Percentiles rank a stretch among this genome's conserved stretches.
phyloP scores from a whole-genome alignment of 2,329 filamentous ascomycete genomes.

The Talaromyces sp. region DNA sequence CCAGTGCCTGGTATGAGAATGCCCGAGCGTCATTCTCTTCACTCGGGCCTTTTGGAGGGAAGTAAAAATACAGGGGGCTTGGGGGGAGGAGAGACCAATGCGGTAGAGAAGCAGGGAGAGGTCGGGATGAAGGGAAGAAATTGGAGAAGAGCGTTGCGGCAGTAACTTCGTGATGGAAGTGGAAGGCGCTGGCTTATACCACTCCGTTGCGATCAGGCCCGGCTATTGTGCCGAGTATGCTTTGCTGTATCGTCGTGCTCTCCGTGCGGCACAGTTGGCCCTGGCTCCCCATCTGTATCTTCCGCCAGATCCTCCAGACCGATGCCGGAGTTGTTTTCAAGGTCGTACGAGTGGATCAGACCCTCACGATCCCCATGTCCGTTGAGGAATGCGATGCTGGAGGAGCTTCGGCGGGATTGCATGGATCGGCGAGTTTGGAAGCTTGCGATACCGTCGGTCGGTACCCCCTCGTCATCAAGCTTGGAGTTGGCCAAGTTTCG shows the following conservation, averaged over 20 bases:
- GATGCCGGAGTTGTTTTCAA: slow-evolving; percentile 72
- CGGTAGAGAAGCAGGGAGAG: slow-evolving; percentile 7
- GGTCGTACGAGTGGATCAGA: slow-evolving; percentile 85
- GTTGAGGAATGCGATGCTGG: slow-evolving; percentile 61
- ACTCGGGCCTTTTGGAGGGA: slow-evolving; percentile 24
- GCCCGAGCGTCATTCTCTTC: slow-evolving; percentile 17
- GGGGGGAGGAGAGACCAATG: slow-evolving; percentile 8
- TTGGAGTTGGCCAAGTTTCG: slow-evolving; percentile 65
- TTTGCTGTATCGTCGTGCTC: slow-evolving; percentile 28
- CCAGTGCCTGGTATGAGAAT: slow-evolving; percentile 27
- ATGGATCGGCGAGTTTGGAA: slow-evolving; percentile 91
- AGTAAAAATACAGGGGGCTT: slow-evolving; percentile 30
- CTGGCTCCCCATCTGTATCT: slow-evolving; percentile 61
- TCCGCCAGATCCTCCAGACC: slow-evolving; percentile 78
- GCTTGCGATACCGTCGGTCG: slow-evolving; percentile 87
- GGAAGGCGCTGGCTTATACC: slow-evolving; percentile 13
- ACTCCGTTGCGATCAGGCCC: slow-evolving; percentile 22
- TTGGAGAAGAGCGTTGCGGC: slow-evolving; percentile 25
- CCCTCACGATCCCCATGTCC: slow-evolving; percentile 70
- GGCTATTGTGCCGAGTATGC: slow-evolving; percentile 36
- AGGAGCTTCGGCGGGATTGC: slow-evolving; percentile 78
- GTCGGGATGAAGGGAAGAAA: slow-evolving; percentile 3
- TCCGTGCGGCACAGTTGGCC: slow-evolving; percentile 37
- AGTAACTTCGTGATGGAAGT: slow-evolving; percentile 29
- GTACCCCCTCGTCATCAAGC: slow-evolving; percentile 67